Conservation (phyloP, 2,329 filamentous ascomycete species). For the Aspergillus ustus region DNA sequence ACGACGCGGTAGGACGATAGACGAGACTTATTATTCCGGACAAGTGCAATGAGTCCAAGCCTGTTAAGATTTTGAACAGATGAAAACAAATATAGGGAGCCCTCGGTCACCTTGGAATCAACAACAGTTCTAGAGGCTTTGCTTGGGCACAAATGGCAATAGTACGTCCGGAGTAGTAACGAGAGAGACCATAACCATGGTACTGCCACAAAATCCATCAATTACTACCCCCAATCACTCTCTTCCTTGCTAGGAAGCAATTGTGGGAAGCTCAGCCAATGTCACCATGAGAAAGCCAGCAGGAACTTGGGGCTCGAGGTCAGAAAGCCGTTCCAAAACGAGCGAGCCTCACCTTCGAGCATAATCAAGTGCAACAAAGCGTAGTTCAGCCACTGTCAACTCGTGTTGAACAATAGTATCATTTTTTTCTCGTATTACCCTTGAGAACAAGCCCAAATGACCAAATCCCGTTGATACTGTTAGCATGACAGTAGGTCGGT, state of each 20-base stretch:
- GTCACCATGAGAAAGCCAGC: not conserved
- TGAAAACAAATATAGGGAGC: not conserved
- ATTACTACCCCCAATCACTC: not conserved
- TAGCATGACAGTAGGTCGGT: conserved; percentile 59
- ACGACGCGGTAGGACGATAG: conserved; percentile 79
- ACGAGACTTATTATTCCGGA: conserved; percentile 81
- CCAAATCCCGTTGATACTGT: not conserved
- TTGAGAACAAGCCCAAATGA: too few species aligned
- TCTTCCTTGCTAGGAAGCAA: too few species aligned
- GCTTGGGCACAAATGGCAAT: not conserved
- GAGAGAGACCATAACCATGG: not conserved
- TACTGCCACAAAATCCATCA: not conserved
- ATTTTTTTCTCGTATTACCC: too few species aligned
- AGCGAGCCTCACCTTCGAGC: too few species aligned
- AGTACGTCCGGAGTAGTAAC: not conserved
- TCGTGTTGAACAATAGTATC: too few species aligned
- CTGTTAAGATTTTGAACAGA: not conserved
- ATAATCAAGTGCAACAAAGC: not conserved
- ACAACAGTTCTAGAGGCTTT: not conserved
- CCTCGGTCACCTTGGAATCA: not conserved
- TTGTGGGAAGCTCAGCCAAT: not conserved
- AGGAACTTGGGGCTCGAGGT: not conserved
- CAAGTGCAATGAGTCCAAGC: not conserved
- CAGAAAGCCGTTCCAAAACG: too few species aligned
- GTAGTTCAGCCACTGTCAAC: not conserved